Conservation (phyloP, 371 early-diverging fungal genomes). For the Saksenaea oblongispora region DNA sequence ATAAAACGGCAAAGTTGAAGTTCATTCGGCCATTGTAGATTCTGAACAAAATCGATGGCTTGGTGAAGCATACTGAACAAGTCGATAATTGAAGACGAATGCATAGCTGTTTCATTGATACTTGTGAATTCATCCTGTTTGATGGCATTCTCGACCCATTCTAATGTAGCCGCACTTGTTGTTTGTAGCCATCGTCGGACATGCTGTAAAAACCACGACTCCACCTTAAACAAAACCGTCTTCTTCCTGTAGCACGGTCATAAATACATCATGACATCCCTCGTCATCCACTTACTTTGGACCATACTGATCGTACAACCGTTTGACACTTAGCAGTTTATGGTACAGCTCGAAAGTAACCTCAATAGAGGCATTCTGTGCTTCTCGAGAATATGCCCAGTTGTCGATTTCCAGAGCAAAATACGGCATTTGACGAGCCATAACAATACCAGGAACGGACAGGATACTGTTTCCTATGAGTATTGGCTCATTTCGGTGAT, state of each 20-base stretch:
- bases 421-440: conserved; percentile 56
- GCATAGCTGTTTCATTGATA: conserved; percentile 62
- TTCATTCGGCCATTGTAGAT: conserved; percentile 78
- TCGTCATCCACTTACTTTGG: conserved; percentile 30
- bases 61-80: conserved; percentile 77
- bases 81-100: conserved; percentile 84
- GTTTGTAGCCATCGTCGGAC: conserved; percentile 61
- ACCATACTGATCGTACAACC: conserved; percentile 51
- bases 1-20: conserved; percentile 69
- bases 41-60: conserved; percentile 68
- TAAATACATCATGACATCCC: neutral
- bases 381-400: conserved; percentile 47
- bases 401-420: conserved; percentile 58
- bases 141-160: conserved; percentile 67
- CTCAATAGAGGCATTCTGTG: conserved; percentile 47
- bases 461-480: conserved; percentile 20
- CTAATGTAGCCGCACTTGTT: conserved; percentile 55
- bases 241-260: conserved; percentile 30
- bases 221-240: conserved; percentile 57
- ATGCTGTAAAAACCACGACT: conserved; percentile 66
- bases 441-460: conserved; percentile 45
- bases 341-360: conserved; percentile 53
- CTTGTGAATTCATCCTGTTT: conserved; percentile 64
- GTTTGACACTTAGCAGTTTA: conserved; percentile 48
- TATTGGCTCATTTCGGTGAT: neutral